phyloP scores from a whole-genome alignment of 139 green algal species.

The Gonium pectorale region DNA sequence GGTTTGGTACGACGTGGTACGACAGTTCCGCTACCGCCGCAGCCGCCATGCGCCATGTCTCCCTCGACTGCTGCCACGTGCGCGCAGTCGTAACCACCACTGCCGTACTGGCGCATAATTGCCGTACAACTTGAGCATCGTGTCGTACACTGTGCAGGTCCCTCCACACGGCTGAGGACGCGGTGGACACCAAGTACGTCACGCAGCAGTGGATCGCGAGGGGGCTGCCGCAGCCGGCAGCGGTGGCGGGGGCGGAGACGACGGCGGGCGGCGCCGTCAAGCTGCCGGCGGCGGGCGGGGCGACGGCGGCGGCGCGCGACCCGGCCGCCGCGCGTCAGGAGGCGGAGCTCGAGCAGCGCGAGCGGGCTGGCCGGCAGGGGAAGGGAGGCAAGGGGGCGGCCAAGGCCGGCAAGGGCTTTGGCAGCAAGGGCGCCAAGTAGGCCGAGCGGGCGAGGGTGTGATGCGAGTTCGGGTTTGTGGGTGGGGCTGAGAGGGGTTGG shows the following conservation, averaged over 20 bases:
- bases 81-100: no score
- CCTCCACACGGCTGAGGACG: slow-evolving; percentile 80
- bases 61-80: no score
- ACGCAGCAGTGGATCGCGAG: slow-evolving; percentile 81
- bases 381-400: background rate
- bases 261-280: background rate
- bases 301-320: background rate
- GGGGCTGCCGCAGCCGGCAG: slow-evolving; percentile 20
- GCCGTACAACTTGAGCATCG: background rate
- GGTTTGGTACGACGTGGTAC: no score
- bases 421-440: background rate
- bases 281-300: background rate
- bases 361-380: background rate
- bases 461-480: no score
- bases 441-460: no score
- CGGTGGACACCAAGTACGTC: slow-evolving; percentile 76
- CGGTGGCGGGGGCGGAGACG: background rate
- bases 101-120: background rate
- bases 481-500: no score
- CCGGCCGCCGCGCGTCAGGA: background rate
- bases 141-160: slow-evolving; percentile 13
- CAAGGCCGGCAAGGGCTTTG: background rate
- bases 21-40: no score
- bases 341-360: background rate
- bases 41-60: no score